Evolutionary conservation across 495 filamentous ascomycete species (phyloP), one percentile per base, ranked within the genome.

Genomic region (Choiromyces venosus): DNA sequence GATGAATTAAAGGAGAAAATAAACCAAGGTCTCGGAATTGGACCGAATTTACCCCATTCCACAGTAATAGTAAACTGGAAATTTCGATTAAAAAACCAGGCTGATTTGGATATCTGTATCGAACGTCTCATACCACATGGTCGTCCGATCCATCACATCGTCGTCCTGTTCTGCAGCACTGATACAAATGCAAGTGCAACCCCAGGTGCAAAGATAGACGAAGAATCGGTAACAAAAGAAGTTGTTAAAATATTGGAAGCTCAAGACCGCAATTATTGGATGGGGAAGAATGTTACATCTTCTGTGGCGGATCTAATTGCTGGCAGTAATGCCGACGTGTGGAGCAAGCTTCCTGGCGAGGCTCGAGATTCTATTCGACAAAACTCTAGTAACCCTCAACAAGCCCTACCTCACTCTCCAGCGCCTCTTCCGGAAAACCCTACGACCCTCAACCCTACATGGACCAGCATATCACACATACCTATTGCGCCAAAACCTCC

Each of bases 21-120:
- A 56, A 25, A 56, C 52, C 52, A 56, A 56, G 52, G 52, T 29
- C 52, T 56, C 52, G 52, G 52, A 29, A 56, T 56, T 29, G 52
- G 52, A 3, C 52, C 52, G n/a, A 56, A 56, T 29, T 56, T 56
- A 14, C 52, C 12, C 52, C 52, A 56, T 56, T 56, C 52, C 29
- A 29, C 52, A 56, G 52, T 73, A 16, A 38, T 66, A 10, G 36
- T 76, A 5, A 76, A 76, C 38, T 70, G 67, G 65, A 46, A 21
- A 14, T 73, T 76, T 37, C 21, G 25, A 7, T 16, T 76, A 16
- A 21, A 35, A 37, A 40, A 12, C 2, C 74, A 76, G 38, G 38
- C 56, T 9, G 52, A 76, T 19, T 68, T 76, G 8, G 71, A 76
- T 25, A 42, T 29, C 10, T 67, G 65, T 33, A 73, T 76, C 21